Base-by-base conservation (phyloP, 306 rosid genomes). In the cucumber (Cucumis sativus) region DNA sequence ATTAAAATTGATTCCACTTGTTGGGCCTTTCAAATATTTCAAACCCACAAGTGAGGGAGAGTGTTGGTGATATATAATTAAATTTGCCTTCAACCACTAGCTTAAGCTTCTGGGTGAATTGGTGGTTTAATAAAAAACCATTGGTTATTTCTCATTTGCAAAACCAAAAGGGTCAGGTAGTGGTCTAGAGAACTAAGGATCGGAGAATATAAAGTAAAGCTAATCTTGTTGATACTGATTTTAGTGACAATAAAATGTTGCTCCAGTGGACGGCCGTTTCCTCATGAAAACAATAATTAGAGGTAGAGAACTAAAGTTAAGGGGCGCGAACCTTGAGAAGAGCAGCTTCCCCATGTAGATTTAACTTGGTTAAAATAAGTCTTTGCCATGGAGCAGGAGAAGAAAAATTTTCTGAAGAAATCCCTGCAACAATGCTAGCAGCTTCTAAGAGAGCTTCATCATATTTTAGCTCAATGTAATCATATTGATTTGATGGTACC, bases 391-490 rank as follows among this genome's bases (percentile, higher is more conserved):
- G 84, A 59, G 89, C 86, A 17, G 99, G 97, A 52, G 97, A 55
- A 0, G 91, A 86, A 87, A 95, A 92, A 76, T 81, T 86, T 76
- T 93, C 87, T 21, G 92, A 86, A 68, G 91, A 82, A 80, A 92
- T 86, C 78, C 98, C 97, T 20, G 97, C 97, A 15, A 96, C 97
- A 83, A 61, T 76, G 84, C 97, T 92, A 68, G 97, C 97, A 81
- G 97, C 97, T 82, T 95, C 99, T 85, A 92, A 79, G 77, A 95
- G 88, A 45, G 92, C 91, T 25, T 89, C 93, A 63, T 95, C 97
- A 77, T 95, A 95, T 84, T 80, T 90, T 79, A 95, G 93, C 84
- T 95, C 99, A 75, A 92, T 85, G 73, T 78, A 82, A 81, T 92
- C 97, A 69, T 88, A 84, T n/a, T 95, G 97, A 58, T 92, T 95